Evolutionary conservation across 2,329 filamentous ascomycete species (phyloP).

Genomic region (Aureobasidium sp.): DNA sequence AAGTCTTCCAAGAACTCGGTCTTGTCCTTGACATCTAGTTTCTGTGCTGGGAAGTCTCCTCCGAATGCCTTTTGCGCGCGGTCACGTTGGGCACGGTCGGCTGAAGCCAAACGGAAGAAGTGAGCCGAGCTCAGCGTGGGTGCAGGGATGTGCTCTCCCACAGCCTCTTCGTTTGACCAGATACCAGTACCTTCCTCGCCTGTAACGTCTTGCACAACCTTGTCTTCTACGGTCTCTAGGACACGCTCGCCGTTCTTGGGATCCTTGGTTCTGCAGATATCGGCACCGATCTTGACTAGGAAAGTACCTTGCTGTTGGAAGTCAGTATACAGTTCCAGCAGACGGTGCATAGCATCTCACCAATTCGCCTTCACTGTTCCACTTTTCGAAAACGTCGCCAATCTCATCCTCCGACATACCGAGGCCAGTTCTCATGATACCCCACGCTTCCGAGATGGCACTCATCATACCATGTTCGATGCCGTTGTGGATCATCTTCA

Average conservation of each 20-base stretch:
- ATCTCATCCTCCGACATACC: slow-evolving; percentile 53
- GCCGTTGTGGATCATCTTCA: slow-evolving; percentile 69
- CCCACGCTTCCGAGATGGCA: slow-evolving; percentile 56
- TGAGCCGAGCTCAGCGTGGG: slow-evolving; percentile 57
- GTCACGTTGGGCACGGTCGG: slow-evolving; percentile 49
- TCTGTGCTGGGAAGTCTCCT: slow-evolving; percentile 32
- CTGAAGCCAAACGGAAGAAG: slow-evolving; percentile 54
- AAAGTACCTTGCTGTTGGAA: slow-evolving; percentile 43
- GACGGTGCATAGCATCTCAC: slow-evolving; percentile 19
- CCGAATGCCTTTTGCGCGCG: slow-evolving; percentile 40
- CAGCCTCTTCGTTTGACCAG: slow-evolving; percentile 56
- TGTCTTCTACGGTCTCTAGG: slow-evolving; percentile 55
- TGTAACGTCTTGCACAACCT: slow-evolving; percentile 61
- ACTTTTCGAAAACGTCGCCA: slow-evolving; percentile 48
- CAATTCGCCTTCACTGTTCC: slow-evolving; percentile 52
- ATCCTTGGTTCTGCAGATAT: slow-evolving; percentile 49
- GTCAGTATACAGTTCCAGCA: neutral
- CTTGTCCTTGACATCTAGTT: slow-evolving; percentile 26
- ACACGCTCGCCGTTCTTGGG: slow-evolving; percentile 38
- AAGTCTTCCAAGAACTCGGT: slow-evolving; percentile 47
- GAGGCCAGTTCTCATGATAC: slow-evolving; percentile 50
- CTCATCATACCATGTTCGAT: slow-evolving; percentile 67
- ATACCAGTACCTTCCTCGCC: slow-evolving; percentile 58
- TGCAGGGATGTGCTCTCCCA: slow-evolving; percentile 52
- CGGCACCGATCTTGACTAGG: slow-evolving; percentile 52